Base-by-base conservation (phyloP, 2,329 filamentous ascomycete species). In the Periconia sp. region DNA sequence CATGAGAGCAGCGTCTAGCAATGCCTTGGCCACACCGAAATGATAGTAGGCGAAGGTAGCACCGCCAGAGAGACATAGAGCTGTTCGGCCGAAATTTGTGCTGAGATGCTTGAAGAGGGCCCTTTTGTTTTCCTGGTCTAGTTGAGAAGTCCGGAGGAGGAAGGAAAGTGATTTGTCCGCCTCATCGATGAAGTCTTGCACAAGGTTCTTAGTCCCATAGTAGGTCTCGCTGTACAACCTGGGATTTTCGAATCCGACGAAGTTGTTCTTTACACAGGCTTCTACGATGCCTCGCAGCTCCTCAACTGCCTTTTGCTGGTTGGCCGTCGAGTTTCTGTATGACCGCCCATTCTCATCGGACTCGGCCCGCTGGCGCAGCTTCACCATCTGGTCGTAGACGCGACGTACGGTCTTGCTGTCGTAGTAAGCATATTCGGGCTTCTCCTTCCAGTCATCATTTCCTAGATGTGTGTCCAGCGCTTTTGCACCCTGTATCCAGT, bases 11-110 rank as follows among this genome's bases (percentile, higher is more conserved):
- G 90, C 88, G 59, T 97, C 94, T 5, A 97, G 77, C 4, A 97
- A 78, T 7, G 92, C 92, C 67, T 90, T 92, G 36, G 94, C 83
- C 8, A 99, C 89, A 9, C 94, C 94, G 52, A 96, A 90, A 68
- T 99, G 94, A 67, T 97, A 97, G 68, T 96, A 97, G 4, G 94
- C 91, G 71, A 99, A 96, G 0, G 88, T 89, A 3, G 92, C 94
- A 1, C 94, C 94, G 2, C 94, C 94, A 4, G 91, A 96, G 1
- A 99, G 76, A 64, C 92, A 99, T 3, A 99, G 78, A 0, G 94
- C 94, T 5, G 92, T 96, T 21, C 92, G 86, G 21, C 94, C 94
- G 59, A 88, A 96, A 66, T 97, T 97, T 42, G 89, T 89, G 47
- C 90, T 85, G 28, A 96, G 78, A 48, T 95, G 87, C 68, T 92